Percentiles rank a stretch among this genome's conserved stretches.
These are phyloP conservation scores for Colletotrichum trifolii DNA, from an alignment of 2,329 filamentous ascomycete species.

Conservation along the genomic window DNA sequence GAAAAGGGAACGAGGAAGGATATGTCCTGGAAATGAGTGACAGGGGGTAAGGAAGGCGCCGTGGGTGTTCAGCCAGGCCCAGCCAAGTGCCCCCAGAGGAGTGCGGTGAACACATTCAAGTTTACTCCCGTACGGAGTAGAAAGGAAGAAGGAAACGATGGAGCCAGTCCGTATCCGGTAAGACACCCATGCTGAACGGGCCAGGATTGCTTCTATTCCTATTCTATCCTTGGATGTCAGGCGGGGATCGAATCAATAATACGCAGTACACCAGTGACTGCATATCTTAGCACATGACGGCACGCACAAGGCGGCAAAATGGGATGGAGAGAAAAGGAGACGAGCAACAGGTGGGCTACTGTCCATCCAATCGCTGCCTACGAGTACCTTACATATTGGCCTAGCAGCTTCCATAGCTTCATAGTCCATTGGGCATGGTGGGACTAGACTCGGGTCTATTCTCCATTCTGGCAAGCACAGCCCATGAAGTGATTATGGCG, in stretches of 20 bases:
- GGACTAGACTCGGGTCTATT: conserved; percentile 18
- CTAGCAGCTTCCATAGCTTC: conserved; percentile 1
- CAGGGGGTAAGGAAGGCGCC: conserved; percentile 3
- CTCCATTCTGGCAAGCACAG: conserved; percentile 34
- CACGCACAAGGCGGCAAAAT: conserved; percentile 2
- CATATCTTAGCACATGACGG: conserved; percentile 1
- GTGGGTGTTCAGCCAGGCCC: conserved; percentile 11
- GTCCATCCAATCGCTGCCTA: background rate
- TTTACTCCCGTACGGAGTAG: conserved; percentile 15
- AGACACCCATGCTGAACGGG: conserved; percentile 3
- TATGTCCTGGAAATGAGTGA: conserved; percentile 37
- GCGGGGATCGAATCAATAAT: background rate
- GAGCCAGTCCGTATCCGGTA: conserved; percentile 24
- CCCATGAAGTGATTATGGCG: conserved; percentile 13
- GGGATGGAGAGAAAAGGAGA: background rate
- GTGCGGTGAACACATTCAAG: conserved; percentile 19
- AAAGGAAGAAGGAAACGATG: conserved; percentile 27
- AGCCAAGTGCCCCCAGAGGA: background rate
- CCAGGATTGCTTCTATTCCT: conserved; percentile 15
- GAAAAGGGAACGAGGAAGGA: conserved; percentile 32
- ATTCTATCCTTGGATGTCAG: background rate
- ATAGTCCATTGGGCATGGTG: conserved; percentile 10
- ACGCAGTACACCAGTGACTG: conserved; percentile 3
- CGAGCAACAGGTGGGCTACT: background rate
- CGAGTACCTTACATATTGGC: background rate